Percentiles rank a stretch among this genome's conserved stretches.
These are phyloP conservation scores for Microascus cirrosus DNA, from an alignment of 2,329 filamentous ascomycete species.

Conservation along the genomic window DNA sequence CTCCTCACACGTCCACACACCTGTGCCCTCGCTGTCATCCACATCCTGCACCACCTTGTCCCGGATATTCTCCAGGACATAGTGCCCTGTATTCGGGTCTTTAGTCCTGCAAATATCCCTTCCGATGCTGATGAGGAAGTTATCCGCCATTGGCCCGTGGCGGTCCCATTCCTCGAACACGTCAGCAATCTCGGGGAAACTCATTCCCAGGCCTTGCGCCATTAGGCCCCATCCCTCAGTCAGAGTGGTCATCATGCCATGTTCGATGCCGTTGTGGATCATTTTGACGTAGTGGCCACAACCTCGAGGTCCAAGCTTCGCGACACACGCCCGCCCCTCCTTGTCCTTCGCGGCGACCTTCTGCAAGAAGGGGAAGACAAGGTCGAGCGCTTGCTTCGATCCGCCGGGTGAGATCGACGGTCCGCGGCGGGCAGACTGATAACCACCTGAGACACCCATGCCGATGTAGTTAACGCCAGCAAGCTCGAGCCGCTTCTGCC, in stretches of 20 bases:
- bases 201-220: conserved; percentile 43
- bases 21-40: conserved; percentile 55
- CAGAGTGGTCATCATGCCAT: conserved; percentile 56
- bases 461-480: conserved; percentile 56
- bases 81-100: conserved; percentile 23
- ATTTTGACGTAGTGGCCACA: conserved; percentile 66
- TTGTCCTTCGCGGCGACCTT: conserved; percentile 52
- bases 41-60: conserved; percentile 65
- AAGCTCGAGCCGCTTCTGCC: conserved; percentile 44
- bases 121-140: conserved; percentile 53
- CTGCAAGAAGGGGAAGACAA: conserved; percentile 49
- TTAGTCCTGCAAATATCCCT: conserved; percentile 46
- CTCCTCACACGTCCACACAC: conserved; percentile 54
- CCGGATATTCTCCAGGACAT: conserved; percentile 49
- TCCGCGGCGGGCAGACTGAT: conserved; percentile 54
- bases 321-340: conserved; percentile 48
- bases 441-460: conserved; percentile 58
- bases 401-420: conserved; percentile 59
- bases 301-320: conserved; percentile 47
- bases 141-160: conserved; percentile 42
- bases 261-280: conserved; percentile 66
- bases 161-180: conserved; percentile 51
- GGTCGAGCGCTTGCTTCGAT: conserved; percentile 41
- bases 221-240: conserved; percentile 57
- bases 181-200: conserved; percentile 47